Evolutionary conservation across 2,329 filamentous ascomycete species (phyloP).

Genomic region (Colletotrichum siamense): DNA sequence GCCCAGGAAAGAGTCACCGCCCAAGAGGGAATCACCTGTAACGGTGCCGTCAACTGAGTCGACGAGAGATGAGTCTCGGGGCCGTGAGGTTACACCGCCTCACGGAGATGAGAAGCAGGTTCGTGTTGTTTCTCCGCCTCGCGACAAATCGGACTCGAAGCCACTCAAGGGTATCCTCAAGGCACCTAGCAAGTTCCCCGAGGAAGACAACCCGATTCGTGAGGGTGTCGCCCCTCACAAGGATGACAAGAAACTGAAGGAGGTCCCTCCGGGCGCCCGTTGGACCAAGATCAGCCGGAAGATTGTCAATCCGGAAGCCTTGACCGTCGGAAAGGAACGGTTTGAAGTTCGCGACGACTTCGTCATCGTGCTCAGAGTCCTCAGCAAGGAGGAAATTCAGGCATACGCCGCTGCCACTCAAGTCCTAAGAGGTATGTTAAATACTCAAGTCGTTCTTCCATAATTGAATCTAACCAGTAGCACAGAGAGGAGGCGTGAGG

Average conservation of each 20-base stretch:
- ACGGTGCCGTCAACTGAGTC: slow-evolving; percentile 15
- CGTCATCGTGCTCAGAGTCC: slow-evolving; percentile 88
- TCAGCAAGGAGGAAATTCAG: slow-evolving; percentile 90
- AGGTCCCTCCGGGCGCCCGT: slow-evolving; percentile 78
- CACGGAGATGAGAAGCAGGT: slow-evolving; percentile 52
- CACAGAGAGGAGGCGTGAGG: slow-evolving; percentile 37
- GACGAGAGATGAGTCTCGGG: slow-evolving; percentile 39
- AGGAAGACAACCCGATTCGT: slow-evolving; percentile 80
- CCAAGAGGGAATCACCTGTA: slow-evolving; percentile 12
- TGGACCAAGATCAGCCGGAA: slow-evolving; percentile 94
- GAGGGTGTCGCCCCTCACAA: slow-evolving; percentile 96
- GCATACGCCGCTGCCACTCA: slow-evolving; percentile 82
- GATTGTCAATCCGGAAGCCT: slow-evolving; percentile 86
- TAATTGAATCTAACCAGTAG: not conserved
- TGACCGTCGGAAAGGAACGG: slow-evolving; percentile 86
- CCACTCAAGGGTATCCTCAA: slow-evolving; percentile 86
- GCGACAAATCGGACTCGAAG: slow-evolving; percentile 68
- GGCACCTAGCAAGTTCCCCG: slow-evolving; percentile 84
- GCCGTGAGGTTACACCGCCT: slow-evolving; percentile 43
- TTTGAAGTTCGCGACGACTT: slow-evolving; percentile 93
- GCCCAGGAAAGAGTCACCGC: slow-evolving; percentile 14
- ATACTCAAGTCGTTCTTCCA: not conserved
- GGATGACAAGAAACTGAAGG: slow-evolving; percentile 74
- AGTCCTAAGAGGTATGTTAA: slow-evolving; percentile 74
- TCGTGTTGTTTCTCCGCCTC: slow-evolving; percentile 76